Base-by-base conservation (phyloP, 495 filamentous ascomycete species). In the Tricharina praecox region DNA sequence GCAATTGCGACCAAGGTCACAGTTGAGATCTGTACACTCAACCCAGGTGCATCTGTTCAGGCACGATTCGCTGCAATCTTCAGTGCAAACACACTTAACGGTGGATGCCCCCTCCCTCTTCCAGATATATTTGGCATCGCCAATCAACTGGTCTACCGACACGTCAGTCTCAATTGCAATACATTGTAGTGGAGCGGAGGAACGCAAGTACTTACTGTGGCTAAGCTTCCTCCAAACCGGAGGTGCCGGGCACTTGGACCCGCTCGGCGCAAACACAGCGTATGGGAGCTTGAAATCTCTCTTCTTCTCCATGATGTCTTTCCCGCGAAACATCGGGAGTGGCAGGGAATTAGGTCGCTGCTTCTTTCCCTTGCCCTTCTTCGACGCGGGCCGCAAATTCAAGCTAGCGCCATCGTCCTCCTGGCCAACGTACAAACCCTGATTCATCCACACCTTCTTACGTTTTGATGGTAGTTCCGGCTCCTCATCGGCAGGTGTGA, bases 11-110 rank as follows among this genome's bases (percentile, higher is more conserved):
- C 80, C 79, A 18, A 92, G 63, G 48, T 74, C 77, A 65, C 90
- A 97, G 62, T 93, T 96, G 39, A 71, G 78, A 8, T 81, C 75
- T 62, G 95, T 85, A 62, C 90, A 97, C 64, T 97, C 90, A 61
- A 94, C 94, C 48, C 90, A 77, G 85, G 96, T 95, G 65, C 82
- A 83, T 37, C 85, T 75, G 58, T 97, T 97, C 56, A 88, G 79
- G 64, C 90, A 97, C 51, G 78, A 68, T 44, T 93, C 85, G 52
- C 77, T 85, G 58, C 90, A 97, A 23, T 82, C 78, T 33, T 71
- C 67, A 9, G 67, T 73, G 63, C 90, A 97, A 50, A 85, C 76
- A 62, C 90, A 97, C 56, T 70, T 76, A 32, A 72, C 75, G 33
- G 71, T 74, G 19, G 80, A 87, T 30, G 82, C 69, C 47, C 84